Conservation (phyloP, 106 monocot species). For the Allium fistulosum region DNA sequence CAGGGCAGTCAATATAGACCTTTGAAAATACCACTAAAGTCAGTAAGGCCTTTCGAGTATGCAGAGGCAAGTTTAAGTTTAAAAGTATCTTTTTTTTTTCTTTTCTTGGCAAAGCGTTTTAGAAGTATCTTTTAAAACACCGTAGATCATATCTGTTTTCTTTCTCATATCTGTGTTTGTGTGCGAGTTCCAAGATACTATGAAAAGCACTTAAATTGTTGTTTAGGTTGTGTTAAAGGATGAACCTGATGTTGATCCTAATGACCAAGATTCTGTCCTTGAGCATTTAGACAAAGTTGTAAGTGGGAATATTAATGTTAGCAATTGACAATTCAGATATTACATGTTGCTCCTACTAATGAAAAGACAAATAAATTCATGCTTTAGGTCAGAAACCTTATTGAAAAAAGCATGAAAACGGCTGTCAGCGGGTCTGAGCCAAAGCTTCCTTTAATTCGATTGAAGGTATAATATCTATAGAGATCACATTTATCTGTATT, state of each 20-base stretch:
- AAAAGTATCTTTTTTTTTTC: too few species aligned
- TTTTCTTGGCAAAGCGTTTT: too few species aligned
- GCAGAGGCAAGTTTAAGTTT: constrained; percentile 47
- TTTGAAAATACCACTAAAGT: constrained; percentile 90
- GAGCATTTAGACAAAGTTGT: constrained; percentile 94
- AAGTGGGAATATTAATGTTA: constrained; percentile 19
- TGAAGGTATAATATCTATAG: constrained; percentile 43
- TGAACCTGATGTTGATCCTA: constrained; percentile 83
- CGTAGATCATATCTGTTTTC: too few species aligned
- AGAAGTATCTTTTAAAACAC: too few species aligned
- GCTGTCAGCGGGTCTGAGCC: constrained; percentile 43
- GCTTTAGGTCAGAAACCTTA: constrained; percentile 70
- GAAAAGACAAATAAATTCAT: not conserved
- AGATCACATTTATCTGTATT: not conserved
- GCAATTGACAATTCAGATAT: not conserved
- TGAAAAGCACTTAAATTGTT: not conserved
- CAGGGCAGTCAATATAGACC: constrained; percentile 95
- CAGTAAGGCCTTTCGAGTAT: constrained; percentile 96
- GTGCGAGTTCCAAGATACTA: too few species aligned
- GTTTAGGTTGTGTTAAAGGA: constrained; percentile 94
- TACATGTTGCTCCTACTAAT: too few species aligned
- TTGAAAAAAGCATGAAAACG: constrained; percentile 65
- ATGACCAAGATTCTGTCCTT: constrained; percentile 90
- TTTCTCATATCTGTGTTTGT: too few species aligned
- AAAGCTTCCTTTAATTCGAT: constrained; percentile 88